Evolutionary conservation across 2,329 filamentous ascomycete species (phyloP).

Genomic region (Diaporthe citrichinensis): DNA sequence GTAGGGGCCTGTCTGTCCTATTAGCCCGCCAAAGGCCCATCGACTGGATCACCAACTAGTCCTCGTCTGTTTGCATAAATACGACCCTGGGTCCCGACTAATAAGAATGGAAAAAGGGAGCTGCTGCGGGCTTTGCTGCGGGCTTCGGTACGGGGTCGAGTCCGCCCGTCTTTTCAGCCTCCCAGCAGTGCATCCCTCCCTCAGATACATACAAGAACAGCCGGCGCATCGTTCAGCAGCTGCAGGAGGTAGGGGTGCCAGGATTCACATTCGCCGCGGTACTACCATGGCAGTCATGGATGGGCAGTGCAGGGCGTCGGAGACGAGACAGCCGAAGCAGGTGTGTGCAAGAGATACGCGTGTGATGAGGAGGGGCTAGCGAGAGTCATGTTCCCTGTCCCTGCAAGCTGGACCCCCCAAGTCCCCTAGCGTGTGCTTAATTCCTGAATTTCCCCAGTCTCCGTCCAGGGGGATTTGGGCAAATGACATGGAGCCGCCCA

Average conservation of each 20-base stretch:
- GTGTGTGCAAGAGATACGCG: background rate
- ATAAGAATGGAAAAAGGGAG: background rate
- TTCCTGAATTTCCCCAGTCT: slow-evolving; percentile 28
- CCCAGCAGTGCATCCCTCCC: background rate
- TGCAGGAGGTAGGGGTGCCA: slow-evolving; percentile 22
- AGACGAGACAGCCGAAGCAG: slow-evolving; percentile 5
- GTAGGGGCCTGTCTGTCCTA: background rate
- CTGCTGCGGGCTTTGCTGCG: slow-evolving; percentile 19
- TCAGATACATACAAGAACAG: background rate
- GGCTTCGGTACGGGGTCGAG: background rate
- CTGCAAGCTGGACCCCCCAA: slow-evolving; percentile 21
- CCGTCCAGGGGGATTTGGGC: background rate
- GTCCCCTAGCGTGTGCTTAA: slow-evolving; percentile 25
- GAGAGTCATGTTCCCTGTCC: slow-evolving; percentile 29
- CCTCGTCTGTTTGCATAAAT: slow-evolving; percentile 16
- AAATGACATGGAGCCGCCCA: background rate
- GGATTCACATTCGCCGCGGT: background rate
- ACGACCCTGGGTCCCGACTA: background rate
- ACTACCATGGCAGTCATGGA: background rate
- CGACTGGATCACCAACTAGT: background rate
- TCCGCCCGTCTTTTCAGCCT: slow-evolving; percentile 27
- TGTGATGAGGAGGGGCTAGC: slow-evolving; percentile 10
- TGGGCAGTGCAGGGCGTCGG: background rate
- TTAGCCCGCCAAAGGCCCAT: background rate
- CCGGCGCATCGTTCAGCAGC: background rate